A percentile compares a stretch with the other conserved stretches of the same genome.
phyloP scores from a whole-genome alignment of 2,329 filamentous ascomycete genomes.

The Penicillium sp. region DNA sequence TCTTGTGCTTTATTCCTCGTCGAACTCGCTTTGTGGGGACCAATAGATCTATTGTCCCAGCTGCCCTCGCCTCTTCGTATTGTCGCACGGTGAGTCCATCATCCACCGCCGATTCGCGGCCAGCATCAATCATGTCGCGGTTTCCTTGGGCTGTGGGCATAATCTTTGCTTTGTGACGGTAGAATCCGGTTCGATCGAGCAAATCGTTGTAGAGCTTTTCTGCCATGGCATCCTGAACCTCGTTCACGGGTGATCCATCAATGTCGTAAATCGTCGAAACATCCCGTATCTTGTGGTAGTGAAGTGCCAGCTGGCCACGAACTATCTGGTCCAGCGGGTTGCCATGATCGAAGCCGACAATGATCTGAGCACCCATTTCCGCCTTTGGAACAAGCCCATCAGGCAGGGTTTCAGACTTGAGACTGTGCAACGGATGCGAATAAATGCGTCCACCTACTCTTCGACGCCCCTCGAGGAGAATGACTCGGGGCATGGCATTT shows the following conservation, averaged over 20 bases:
- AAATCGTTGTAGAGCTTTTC: constrained; percentile 95
- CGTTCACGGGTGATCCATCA: constrained; percentile 65
- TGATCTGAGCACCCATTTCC: constrained; percentile 97
- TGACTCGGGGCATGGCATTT: constrained; percentile 66
- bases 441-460: constrained; percentile 91
- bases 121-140: constrained; percentile 75
- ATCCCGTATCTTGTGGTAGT: constrained; percentile 77
- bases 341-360: constrained; percentile 92
- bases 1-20: constrained; percentile 46
- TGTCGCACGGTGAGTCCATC: constrained; percentile 70
- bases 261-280: constrained; percentile 85
- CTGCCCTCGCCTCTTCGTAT: constrained; percentile 67
- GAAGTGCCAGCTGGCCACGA: constrained; percentile 81
- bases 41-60: constrained; percentile 51
- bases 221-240: constrained; percentile 73
- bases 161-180: constrained; percentile 73
- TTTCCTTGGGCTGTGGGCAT: constrained; percentile 78
- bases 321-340: constrained; percentile 92
- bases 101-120: constrained; percentile 72
- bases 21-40: constrained; percentile 46
- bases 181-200: constrained; percentile 84
- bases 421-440: constrained; percentile 68
- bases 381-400: constrained; percentile 69
- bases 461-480: constrained; percentile 82
- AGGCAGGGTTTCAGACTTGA: constrained; percentile 55